Evolutionary conservation across 2,329 filamentous ascomycete genomes (phyloP).

Genomic region (Chaetomium sp.): DNA sequence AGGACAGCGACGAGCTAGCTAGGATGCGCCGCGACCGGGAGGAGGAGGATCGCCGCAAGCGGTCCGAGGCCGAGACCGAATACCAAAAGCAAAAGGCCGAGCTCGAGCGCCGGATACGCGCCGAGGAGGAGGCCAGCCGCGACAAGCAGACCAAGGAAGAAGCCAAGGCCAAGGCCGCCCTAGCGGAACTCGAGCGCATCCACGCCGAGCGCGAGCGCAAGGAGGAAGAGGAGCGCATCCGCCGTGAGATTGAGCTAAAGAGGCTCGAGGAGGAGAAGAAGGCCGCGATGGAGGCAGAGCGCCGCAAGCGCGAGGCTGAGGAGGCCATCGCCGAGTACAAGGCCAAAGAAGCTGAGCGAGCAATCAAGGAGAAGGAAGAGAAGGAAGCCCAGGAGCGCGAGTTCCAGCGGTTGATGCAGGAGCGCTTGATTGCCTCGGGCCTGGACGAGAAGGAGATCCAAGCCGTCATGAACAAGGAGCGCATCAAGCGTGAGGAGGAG

Average conservation of each 20-base stretch:
- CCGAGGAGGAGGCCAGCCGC: constrained; percentile 18
- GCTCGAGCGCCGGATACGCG: constrained; percentile 40
- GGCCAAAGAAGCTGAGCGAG: constrained; percentile 21
- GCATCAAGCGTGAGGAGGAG: constrained; percentile 32
- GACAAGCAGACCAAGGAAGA: constrained; percentile 19
- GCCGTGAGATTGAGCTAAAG: constrained; percentile 23
- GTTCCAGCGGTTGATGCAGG: constrained; percentile 49
- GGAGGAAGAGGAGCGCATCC: constrained; percentile 20
- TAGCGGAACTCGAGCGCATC: constrained; percentile 43
- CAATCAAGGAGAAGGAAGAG: constrained; percentile 21
- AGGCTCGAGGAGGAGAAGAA: constrained; percentile 21
- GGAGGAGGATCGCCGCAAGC: constrained; percentile 20
- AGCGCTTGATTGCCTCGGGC: constrained; percentile 52
- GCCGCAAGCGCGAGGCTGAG: constrained; percentile 18
- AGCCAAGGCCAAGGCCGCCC: constrained; percentile 38
- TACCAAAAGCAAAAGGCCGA: constrained; percentile 40
- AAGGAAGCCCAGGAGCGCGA: constrained; percentile 23
- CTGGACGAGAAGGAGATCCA: constrained; percentile 53
- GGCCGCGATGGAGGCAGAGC: constrained; percentile 16
- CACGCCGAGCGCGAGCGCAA: constrained; percentile 28
- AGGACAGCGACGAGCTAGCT: constrained; percentile 43
- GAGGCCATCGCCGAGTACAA: constrained; percentile 18
- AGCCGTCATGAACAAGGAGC: constrained; percentile 53
- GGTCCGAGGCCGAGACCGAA: constrained; percentile 20
- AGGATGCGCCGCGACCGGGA: constrained; percentile 34